Evolutionary conservation across 306 rosid genomes (phyloP), one percentile per base, ranked within the genome.

Genomic region (Cucumis hystrix): DNA sequence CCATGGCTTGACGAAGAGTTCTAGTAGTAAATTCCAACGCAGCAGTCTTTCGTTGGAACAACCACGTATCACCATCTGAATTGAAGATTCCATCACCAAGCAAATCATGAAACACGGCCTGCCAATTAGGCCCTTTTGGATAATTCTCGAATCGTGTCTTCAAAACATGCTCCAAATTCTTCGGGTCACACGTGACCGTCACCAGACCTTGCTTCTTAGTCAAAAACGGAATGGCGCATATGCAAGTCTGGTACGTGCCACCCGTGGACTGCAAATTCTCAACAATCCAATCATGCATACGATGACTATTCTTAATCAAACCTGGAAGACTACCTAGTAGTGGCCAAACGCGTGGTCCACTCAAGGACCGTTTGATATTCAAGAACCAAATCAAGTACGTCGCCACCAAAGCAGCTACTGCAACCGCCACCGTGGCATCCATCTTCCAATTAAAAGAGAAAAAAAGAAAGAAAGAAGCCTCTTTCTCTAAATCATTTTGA

Each of bases 81-180:
- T 93, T 93, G 83, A 93, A 93, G 80, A 93, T 93, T 0, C 98
- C 98, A 0, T 91, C 91, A 0, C 98, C 98, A 0, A 93, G 87
- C 20, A 93, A 73, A 61, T 93, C 98, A 39, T 93, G 98, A 67
- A 93, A 93, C 4, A 1, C 94, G 2, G 88, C 84, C 41, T 93
- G 97, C 98, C 98, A 93, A 9, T 80, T 85, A 12, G 98, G 97
- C 3, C 98, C 98, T 79, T 93, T 93, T 6, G 98, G 98, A 79
- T 93, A 93, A 54, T 93, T 93, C 33, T 91, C 97, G 67, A 93
- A 93, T 49, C 94, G 92, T 76, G 81, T 77, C 82, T 91, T 93
- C 78, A 94, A 83, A 25, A 94, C 90, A 83, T 91, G 96, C 86
- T 94, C 96, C 35, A 94, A 30, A 80, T 94, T 91, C 79, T 85